phyloP scores from a whole-genome alignment of 495 filamentous ascomycete genomes.

The Lentithecium fluviatile region DNA sequence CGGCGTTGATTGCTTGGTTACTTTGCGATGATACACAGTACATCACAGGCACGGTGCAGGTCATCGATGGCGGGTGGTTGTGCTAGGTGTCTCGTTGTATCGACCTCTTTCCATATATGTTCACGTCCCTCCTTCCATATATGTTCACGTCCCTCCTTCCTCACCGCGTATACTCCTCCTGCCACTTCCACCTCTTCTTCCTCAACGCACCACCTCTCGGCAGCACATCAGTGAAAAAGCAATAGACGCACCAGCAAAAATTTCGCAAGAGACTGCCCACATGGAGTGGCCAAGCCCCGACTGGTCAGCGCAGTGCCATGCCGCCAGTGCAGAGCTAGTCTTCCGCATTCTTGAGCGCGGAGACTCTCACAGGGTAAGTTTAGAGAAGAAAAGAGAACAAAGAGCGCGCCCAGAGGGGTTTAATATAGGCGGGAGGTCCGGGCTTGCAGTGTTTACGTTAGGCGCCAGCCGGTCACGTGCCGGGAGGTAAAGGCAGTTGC shows the following conservation, averaged over 20 bases:
- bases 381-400: neutral
- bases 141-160: too few species aligned
- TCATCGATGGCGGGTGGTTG: conserved; percentile 40
- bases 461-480: conserved; percentile 1
- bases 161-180: too few species aligned
- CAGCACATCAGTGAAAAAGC: conserved; percentile 1
- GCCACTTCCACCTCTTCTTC: too few species aligned
- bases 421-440: neutral
- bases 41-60: conserved; percentile 36
- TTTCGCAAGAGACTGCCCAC: conserved; percentile 1
- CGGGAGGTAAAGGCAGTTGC: too few species aligned
- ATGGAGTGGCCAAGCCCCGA: conserved; percentile 1
- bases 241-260: conserved; percentile 3
- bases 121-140: too few species aligned
- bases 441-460: neutral
- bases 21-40: conserved; percentile 39
- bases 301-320: conserved; percentile 7
- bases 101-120: too few species aligned
- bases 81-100: conserved; percentile 33
- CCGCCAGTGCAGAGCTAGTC: neutral
- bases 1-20: conserved; percentile 38
- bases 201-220: neutral
- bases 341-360: conserved; percentile 1
- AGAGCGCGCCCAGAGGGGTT: neutral
- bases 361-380: conserved; percentile 4